Evolutionary conservation across 2,329 filamentous ascomycete species (phyloP).

Genomic region (Venturia nashicola): DNA sequence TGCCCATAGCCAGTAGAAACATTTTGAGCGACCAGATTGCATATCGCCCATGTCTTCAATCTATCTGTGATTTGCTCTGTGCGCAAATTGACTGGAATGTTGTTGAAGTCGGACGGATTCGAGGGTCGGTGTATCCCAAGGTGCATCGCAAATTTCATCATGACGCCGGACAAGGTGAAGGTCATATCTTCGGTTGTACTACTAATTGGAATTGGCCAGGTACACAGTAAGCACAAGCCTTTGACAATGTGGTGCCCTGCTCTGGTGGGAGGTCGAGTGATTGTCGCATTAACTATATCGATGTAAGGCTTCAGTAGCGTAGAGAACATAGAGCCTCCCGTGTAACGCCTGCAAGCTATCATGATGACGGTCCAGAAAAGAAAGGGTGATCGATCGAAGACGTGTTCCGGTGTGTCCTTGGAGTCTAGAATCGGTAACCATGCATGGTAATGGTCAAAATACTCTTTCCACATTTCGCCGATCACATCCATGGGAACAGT

Average conservation of each 20-base stretch:
- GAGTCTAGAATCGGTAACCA: slow-evolving; percentile 66
- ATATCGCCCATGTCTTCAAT: slow-evolving; percentile 71
- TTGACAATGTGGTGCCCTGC: slow-evolving; percentile 70
- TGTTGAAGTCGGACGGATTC: slow-evolving; percentile 72
- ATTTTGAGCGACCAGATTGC: slow-evolving; percentile 71
- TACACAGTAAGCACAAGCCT: slow-evolving; percentile 66
- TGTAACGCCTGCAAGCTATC: slow-evolving; percentile 61
- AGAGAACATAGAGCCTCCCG: slow-evolving; percentile 51
- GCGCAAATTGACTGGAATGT: slow-evolving; percentile 61
- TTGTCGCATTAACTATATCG: slow-evolving; percentile 62
- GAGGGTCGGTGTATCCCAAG: slow-evolving; percentile 72
- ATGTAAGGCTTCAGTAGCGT: slow-evolving; percentile 55
- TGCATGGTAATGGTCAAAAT: slow-evolving; percentile 63
- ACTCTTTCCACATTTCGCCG: slow-evolving; percentile 55
- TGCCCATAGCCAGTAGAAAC: slow-evolving; percentile 77
- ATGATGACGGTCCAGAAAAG: slow-evolving; percentile 78
- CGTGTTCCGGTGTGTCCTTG: slow-evolving; percentile 56
- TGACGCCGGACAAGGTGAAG: slow-evolving; percentile 68
- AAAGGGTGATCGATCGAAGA: slow-evolving; percentile 64
- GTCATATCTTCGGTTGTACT: slow-evolving; percentile 70
- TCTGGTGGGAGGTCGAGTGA: slow-evolving; percentile 49
- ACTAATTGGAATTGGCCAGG: slow-evolving; percentile 73
- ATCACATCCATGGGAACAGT: slow-evolving; percentile 30
- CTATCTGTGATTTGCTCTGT: slow-evolving; percentile 70
- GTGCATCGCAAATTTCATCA: slow-evolving; percentile 80